Evolutionary conservation across 306 rosid species (phyloP), one percentile per base, ranked within the genome.

Genomic region (Vicia faba): DNA sequence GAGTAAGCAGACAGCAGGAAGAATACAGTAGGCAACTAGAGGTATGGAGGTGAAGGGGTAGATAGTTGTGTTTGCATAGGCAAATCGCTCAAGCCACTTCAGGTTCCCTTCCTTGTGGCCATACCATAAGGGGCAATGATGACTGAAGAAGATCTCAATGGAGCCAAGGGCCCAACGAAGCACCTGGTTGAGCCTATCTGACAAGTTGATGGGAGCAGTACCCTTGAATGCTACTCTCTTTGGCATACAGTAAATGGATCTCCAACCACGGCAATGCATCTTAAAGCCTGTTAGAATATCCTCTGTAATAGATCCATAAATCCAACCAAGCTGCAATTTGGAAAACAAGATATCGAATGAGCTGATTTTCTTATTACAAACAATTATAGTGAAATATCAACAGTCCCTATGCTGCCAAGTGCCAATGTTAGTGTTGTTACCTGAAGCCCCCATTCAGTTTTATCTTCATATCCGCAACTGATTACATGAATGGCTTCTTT

Each of bases 191-290:
- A 92, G 91, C 70, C 98, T 45, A 81, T 92, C 98, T 44, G 98
- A 92, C 87, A 92, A 82, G 84, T 89, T 92, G 83, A 92, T 92
- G 12, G 98, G 96, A 79, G 98, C 98, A 43, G 98, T 92, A 56
- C 98, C 98, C 95, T 89, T 92, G 77, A 92, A 92, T 68, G 98
- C 98, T 11, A 89, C 70, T 69, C 84, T 79, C 75, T 80, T 84
- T 49, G 98, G 96, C 89, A 85, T 84, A 60, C 98, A 92, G 79
- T 92, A 92, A 64, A 92, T 89, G 18, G 98, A 89, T 68, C 96
- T 89, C 98, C 98, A 92, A 64, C 98, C 98, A 45, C 96, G 98
- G 83, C 98, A 92, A 80, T 92, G 98, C 98, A 92, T 92, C 83
- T 92, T 92, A 67, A 92, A 92, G 49, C 96, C 98, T 40, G 98